Base-by-base conservation (phyloP, 805 yeast genomes). In the Starmerella scarabaei region DNA sequence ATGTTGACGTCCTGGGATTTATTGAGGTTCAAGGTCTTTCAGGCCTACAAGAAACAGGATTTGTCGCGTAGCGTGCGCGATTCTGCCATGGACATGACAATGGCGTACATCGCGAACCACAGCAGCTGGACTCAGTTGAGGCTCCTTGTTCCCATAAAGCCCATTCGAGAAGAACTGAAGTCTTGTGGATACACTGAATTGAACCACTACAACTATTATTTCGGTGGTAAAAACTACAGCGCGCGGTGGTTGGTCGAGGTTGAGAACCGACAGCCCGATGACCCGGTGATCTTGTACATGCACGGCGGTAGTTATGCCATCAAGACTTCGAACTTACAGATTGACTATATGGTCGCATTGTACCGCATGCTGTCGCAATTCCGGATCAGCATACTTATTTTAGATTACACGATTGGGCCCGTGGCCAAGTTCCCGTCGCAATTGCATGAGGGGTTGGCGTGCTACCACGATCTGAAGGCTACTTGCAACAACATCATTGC, bases 391-490 rank as follows among this genome's bases (percentile, higher is more conserved):
- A 40, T 55, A 4, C 27, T 57, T 16, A 27, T 50, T 4, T 40
- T 57, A 18, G 61, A 59, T 44, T 59, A 59, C 45, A 52, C 59
- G 7, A 41, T 56, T 3, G 42, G 53, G 15, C 48, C 56, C 3
- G 41, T 39, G 9, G 45, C 47, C 3, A 38, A 31, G 30, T 52
- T 38, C 43, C 61, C 63, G 12, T 39, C 42, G 9, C 62, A 57
- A 41, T 37, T 58, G 21, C 23, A 40, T 16, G 59, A 59, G 40
- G 45, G 48, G 11, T 41, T 43, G 21, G 31, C 38, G 4, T 41
- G 51, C 21, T 54, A 48, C 38, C 43, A 49, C 26, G 44, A 42
- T 5, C 40, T 58, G 18, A 20, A 41, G 15, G 33, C 45, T 30
- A 29, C 47, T 2, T 47, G 50, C 30, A 38, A 48, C 27, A 43